Percentiles rank a stretch among this genome's conserved stretches.
Conservation (phyloP, 2,329 filamentous ascomycete genomes). For the Ceratocystis huliohia region DNA sequence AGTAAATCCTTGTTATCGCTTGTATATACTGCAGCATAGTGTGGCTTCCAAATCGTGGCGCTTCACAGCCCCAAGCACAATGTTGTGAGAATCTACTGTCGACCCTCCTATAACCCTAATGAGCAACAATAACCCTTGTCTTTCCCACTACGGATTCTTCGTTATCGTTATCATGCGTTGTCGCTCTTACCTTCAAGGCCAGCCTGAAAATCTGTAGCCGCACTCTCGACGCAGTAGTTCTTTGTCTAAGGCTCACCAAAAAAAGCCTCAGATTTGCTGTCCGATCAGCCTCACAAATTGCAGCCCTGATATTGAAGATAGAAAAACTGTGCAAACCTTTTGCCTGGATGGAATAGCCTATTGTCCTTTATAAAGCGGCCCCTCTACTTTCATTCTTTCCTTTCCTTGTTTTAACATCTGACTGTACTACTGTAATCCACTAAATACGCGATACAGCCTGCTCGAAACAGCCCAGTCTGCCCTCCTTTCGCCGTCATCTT, state of each 20-base stretch:
- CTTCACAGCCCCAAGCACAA: too few species aligned
- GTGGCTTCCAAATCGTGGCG: too few species aligned
- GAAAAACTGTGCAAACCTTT: too few species aligned
- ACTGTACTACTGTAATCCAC: not conserved
- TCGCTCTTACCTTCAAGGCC: not conserved
- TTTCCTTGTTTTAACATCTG: not conserved
- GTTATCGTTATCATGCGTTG: not conserved
- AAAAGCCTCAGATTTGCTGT: not conserved
- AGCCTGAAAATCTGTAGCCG: not conserved
- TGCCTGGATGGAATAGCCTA: not conserved
- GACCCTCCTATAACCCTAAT: not conserved
- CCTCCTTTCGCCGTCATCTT: not conserved
- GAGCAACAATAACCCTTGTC: not conserved
- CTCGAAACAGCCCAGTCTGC: not conserved
- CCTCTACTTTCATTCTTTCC: not conserved
- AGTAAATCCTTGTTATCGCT: not conserved
- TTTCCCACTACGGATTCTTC: not conserved
- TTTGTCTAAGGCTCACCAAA: not conserved
- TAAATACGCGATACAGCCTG: not conserved
- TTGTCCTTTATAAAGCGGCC: not conserved
- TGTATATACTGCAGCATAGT: too few species aligned
- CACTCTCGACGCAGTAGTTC: not conserved
- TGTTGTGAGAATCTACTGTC: not conserved
- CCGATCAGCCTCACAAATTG: not conserved
- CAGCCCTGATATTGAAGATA: too few species aligned